A percentile compares a stretch with the other conserved stretches of the same genome.
Conservation (phyloP, 495 filamentous ascomycete species). For the Xylaria cubensis region DNA sequence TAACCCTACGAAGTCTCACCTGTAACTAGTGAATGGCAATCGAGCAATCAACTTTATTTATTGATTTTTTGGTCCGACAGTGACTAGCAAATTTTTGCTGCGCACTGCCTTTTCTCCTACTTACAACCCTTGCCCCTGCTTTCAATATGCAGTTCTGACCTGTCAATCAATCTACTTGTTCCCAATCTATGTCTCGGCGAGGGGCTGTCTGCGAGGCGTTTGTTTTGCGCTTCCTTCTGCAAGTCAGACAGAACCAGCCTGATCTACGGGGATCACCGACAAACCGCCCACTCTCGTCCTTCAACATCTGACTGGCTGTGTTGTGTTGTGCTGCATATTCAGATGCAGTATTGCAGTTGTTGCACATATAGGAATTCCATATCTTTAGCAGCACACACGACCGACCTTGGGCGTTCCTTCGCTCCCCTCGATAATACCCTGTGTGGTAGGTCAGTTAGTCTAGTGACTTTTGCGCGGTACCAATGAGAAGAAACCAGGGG, state of each 20-base stretch:
- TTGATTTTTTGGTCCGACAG: constrained; percentile 1
- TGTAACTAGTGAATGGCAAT: background rate
- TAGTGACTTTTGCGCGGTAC: background rate
- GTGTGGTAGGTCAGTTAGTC: background rate
- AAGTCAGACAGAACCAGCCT: constrained; percentile 1
- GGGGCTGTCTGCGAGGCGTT: constrained; percentile 4
- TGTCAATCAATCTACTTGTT: background rate
- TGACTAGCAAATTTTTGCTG: constrained; percentile 6
- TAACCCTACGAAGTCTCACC: background rate
- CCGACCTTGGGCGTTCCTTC: background rate
- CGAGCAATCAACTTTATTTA: background rate
- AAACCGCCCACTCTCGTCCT: constrained; percentile 1
- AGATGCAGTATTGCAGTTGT: background rate
- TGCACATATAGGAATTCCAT: background rate
- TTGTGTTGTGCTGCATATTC: background rate
- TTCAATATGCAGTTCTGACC: constrained; percentile 1
- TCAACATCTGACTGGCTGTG: background rate
- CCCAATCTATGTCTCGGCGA: background rate
- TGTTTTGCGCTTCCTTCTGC: constrained; percentile 11
- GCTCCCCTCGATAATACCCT: background rate
- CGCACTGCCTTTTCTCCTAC: constrained; percentile 2
- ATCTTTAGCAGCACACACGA: constrained; percentile 1
- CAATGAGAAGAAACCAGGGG: constrained; percentile 10
- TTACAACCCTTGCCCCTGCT: constrained; percentile 18
- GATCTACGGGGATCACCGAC: constrained; percentile 14